Evolutionary conservation across 768 basidiomycete genomes (phyloP), one percentile per base, ranked within the genome.

Genomic region (Trametopsis cervina): DNA sequence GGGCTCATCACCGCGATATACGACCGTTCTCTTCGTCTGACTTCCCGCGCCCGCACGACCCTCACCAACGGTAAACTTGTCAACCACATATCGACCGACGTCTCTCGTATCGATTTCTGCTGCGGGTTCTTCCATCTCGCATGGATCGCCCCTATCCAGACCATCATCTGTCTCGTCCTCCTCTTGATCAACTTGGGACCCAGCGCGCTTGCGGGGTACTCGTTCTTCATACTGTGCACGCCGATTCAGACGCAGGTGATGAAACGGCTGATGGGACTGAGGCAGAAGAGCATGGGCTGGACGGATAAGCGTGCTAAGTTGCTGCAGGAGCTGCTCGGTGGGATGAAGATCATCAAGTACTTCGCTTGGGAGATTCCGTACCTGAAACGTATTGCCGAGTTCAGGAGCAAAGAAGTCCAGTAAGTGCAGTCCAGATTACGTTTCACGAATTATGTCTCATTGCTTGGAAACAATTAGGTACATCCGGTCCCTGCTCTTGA

Each of bases 341-440:
- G 89, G 1, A 93, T 96, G 80, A 85, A 89, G 54, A 77, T 95
- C 52, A 87, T 96, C 74, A 96, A 96, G 64, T 83, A 85, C 63
- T 94, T 94, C 64, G 82, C 86, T 4, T 93, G 89, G 89, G 89
- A 92, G 58, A 57, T 65, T 1, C 89, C 93, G 0, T 94, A 90
- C 64, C 72, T 95, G 20, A 69, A 78, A 13, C 79, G 84, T 39
- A 75, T 96, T 22, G 73, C 75, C 24, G 76, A 76, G 36, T 86
- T 85, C 58, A 74, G 94, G 44, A 69, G 67, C 42, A 74, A 76
- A 42, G 93, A 95, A 64, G 80, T 91, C 66, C 63, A 57, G 75
- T 86, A 72, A 35, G 75, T 73, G 15, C 27, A n/a, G n/a, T n/a
- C n/a, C n/a, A n/a, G n/a, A 46, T 60, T 54, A 3, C 23, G 4